A percentile compares a stretch with the other conserved stretches of the same genome.
Conservation (phyloP, 495 filamentous ascomycete species). For the Neurospora sp. region DNA sequence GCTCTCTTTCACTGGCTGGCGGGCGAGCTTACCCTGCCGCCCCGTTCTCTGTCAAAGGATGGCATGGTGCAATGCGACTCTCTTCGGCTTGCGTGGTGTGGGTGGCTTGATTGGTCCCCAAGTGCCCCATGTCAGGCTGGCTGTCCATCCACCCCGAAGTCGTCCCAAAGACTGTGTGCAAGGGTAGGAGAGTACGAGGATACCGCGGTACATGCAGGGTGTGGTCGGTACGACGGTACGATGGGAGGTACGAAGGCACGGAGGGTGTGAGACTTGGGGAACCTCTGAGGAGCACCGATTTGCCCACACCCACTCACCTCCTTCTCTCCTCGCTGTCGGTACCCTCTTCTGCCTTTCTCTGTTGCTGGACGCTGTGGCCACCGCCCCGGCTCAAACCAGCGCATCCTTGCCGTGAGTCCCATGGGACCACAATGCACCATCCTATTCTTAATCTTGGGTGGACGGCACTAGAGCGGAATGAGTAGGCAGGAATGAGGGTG, state of each 20-base stretch:
- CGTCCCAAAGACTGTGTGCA: neutral
- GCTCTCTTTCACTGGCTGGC: neutral
- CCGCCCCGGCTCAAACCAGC: slow-evolving; percentile 18
- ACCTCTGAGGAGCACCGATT: neutral
- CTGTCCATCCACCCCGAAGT: neutral
- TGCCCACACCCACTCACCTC: neutral
- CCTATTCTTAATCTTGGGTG: slow-evolving; percentile 27
- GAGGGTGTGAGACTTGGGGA: neutral
- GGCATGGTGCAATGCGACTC: slow-evolving; percentile 13
- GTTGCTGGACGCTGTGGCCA: slow-evolving; percentile 4
- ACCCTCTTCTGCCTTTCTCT: neutral
- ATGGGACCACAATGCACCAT: slow-evolving; percentile 19
- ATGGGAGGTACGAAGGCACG: neutral
- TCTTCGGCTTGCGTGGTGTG: slow-evolving; percentile 22
- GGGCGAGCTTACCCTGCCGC: slow-evolving; percentile 16
- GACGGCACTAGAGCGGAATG: slow-evolving; percentile 17
- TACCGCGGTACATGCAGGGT: neutral
- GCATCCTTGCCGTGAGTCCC: slow-evolving; percentile 16
- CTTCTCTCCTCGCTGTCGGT: neutral
- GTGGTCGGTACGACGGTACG: neutral
- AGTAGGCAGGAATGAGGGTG: slow-evolving; percentile 12
- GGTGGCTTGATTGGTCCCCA: slow-evolving; percentile 23
- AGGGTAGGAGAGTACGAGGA: neutral
- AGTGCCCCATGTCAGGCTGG: slow-evolving; percentile 21
- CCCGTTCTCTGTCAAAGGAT: slow-evolving; percentile 21